Conservation (phyloP, 148 eudicot genomes). For the Talinum fruticosum region DNA sequence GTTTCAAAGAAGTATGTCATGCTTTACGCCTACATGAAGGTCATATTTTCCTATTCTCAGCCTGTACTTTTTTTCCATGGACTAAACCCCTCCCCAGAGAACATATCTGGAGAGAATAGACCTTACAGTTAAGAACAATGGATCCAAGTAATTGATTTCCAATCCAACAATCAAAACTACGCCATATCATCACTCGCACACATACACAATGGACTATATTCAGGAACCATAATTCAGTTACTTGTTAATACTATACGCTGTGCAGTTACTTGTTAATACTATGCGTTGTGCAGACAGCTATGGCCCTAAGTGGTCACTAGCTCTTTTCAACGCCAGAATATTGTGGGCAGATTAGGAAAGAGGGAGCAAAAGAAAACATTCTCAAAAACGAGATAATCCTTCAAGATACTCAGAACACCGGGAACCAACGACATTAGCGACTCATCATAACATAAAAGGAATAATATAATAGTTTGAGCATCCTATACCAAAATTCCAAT, state of each 20-base stretch:
- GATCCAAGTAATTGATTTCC: too few species aligned
- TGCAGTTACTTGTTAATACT: not conserved
- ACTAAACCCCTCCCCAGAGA: too few species aligned
- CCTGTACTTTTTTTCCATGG: too few species aligned
- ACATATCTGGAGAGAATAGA: too few species aligned
- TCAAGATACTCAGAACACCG: not conserved
- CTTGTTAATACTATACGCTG: not conserved
- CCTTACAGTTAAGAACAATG: too few species aligned
- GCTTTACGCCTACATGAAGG: not conserved
- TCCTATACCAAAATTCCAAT: not conserved
- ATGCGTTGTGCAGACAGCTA: not conserved
- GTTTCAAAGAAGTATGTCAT: not conserved
- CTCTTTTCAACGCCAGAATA: not conserved
- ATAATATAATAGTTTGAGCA: slow-evolving; percentile 8
- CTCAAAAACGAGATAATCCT: not conserved
- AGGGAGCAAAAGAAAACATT: not conserved
- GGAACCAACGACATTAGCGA: not conserved
- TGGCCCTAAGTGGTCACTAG: not conserved
- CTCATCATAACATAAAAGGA: not conserved
- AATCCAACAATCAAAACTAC: too few species aligned
- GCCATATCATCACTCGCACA: too few species aligned
- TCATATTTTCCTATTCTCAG: not conserved
- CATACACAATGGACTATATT: not conserved
- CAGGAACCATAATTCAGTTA: slow-evolving; percentile 1
- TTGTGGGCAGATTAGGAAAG: not conserved